Percentiles rank a stretch among this genome's conserved stretches.
Evolutionary conservation across 176 grass and related monocot species (phyloP).

Genomic region (Oropetium thomaeum): DNA sequence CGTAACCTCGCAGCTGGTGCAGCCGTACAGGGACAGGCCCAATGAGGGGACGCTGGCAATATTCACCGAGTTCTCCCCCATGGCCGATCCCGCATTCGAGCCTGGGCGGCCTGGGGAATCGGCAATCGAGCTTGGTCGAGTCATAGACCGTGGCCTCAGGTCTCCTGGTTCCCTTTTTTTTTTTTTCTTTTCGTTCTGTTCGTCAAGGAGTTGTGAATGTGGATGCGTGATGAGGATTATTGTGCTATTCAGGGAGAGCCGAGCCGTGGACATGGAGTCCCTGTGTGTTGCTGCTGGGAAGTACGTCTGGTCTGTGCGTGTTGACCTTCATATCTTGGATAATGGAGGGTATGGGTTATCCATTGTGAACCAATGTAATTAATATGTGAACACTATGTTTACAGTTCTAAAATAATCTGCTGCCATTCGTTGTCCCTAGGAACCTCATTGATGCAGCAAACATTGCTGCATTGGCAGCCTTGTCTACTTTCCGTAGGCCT

Average conservation of each 20-base stretch:
- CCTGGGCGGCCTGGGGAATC: constrained; percentile 70
- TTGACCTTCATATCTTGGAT: constrained; percentile 95
- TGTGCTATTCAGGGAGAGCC: constrained; percentile 65
- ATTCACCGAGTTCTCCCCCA: constrained; percentile 96
- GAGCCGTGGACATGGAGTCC: constrained; percentile 95
- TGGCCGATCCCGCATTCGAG: constrained; percentile 94
- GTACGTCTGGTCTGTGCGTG: constrained; percentile 85
- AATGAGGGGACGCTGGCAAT: constrained; percentile 84
- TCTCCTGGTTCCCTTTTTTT: constrained; percentile 19
- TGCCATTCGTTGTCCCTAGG: constrained; percentile 33
- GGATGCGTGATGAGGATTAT: constrained; percentile 9
- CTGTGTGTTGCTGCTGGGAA: constrained; percentile 85
- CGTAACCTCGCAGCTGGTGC: constrained; percentile 76
- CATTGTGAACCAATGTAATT: constrained; percentile 9
- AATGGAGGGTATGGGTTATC: constrained; percentile 80
- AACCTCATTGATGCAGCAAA: constrained; percentile 95
- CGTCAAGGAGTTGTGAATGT: not conserved
- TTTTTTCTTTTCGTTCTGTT: too few relatives aligned
- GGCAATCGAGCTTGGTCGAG: constrained; percentile 82
- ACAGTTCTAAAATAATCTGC: not conserved
- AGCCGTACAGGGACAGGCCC: constrained; percentile 83
- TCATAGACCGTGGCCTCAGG: constrained; percentile 91
- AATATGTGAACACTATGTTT: not conserved
- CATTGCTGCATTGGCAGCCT: constrained; percentile 82
- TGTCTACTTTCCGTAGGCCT: constrained; percentile 77